Evolutionary conservation across 2,329 filamentous ascomycete species (phyloP), one percentile per base, ranked within the genome.

Genomic region (Dichotomopilus funicola): DNA sequence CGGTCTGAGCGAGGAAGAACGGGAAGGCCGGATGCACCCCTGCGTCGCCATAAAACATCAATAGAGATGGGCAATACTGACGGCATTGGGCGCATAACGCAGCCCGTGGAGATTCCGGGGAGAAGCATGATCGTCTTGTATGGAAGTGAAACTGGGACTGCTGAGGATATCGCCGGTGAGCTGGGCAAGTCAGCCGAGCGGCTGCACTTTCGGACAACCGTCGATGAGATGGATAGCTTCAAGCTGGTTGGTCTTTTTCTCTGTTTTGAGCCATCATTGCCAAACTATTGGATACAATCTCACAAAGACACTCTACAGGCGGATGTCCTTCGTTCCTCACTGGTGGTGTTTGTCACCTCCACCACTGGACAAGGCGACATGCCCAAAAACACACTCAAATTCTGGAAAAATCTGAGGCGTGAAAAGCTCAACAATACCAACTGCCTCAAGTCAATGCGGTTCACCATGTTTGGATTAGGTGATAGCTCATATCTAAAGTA

Each of bases 301-400:
- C 13, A 41, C 40, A 11, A 7, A 34, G 10, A 12, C 42, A 11
- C 40, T 4, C 19, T 40, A 31, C 27, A 67, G 82, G 78, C 73
- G 59, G 68, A 74, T 31, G 70, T 86, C 31, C 64, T 79, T 8
- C 73, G 73, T 53, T 73, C 77, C 55, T 72, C 71, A 1, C 71
- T 92, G 19, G 81, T 90, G 33, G 76, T 97, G 50, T 88, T 99
- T 65, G 84, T 90, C 58, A 76, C 95, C 19, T 95, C 94, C 5
- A 99, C 94, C 0, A 96, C 94, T 0, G 94, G 94, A 5, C 92
- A 99, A 72, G 94, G 94, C 5, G 91, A 97, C 61, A 80, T 97
- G 67, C 94, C 94, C 2, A 82, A 82, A 54, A 97, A 97, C 75
- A 84, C 88, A 2, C 78, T 83, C 44, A 74, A 73, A 1, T 91